Evolutionary conservation across 805 yeast genomes (phyloP).

Genomic region (Candida silvatica): DNA sequence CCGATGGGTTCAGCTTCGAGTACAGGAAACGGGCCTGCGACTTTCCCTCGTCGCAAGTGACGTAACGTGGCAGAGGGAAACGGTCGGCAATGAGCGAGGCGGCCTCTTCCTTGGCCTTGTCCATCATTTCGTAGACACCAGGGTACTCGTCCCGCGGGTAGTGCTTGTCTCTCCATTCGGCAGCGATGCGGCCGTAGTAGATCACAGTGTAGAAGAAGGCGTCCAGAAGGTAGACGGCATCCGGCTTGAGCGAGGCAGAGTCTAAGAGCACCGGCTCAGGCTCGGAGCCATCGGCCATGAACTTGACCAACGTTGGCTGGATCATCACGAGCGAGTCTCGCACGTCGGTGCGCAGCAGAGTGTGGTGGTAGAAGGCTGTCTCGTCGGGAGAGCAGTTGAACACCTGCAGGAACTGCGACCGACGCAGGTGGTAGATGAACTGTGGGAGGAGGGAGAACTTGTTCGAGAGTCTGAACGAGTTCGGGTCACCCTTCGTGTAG

Average conservation of each 20-base stretch:
- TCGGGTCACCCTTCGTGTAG: constrained; percentile 78
- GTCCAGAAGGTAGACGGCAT: constrained; percentile 79
- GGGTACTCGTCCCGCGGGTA: constrained; percentile 90
- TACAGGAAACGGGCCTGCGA: constrained; percentile 96
- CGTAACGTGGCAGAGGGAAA: constrained; percentile 95
- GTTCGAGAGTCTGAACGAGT: constrained; percentile 74
- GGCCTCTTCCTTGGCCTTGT: constrained; percentile 87
- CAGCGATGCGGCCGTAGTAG: constrained; percentile 90
- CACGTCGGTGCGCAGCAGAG: constrained; percentile 83
- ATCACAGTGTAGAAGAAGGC: constrained; percentile 95
- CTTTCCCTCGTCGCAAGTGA: constrained; percentile 97
- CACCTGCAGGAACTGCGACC: constrained; percentile 92
- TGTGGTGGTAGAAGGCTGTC: constrained; percentile 93
- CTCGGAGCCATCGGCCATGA: constrained; percentile 66
- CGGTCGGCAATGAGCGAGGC: constrained; percentile 86
- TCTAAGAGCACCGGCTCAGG: constrained; percentile 91
- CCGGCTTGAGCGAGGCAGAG: constrained; percentile 86
- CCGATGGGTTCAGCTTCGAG: constrained; percentile 92
- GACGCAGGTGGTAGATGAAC: constrained; percentile 88
- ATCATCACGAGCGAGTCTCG: constrained; percentile 93
- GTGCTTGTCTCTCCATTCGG: constrained; percentile 93
- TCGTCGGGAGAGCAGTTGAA: constrained; percentile 99
- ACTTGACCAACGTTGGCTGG: constrained; percentile 91
- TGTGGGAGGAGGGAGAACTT: constrained; percentile 89
- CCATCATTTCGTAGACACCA: constrained; percentile 77